Evolutionary conservation across 768 basidiomycete genomes (phyloP).

Genomic region (Suillus luteus): DNA sequence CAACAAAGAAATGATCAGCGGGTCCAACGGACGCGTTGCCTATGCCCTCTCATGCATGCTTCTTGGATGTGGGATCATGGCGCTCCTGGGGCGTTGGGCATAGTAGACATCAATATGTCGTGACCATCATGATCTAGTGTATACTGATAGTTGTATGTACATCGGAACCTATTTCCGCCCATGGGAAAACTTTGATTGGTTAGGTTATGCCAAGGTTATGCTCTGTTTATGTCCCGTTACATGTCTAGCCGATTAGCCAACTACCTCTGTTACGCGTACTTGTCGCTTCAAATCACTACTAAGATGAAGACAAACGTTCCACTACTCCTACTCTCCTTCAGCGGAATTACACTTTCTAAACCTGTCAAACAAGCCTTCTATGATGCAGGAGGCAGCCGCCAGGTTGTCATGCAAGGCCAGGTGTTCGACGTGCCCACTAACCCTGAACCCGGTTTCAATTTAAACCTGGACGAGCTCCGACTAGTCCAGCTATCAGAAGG

Average conservation of each 20-base stretch:
- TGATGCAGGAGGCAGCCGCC: slow-evolving; percentile 13
- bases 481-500: slow-evolving; percentile 72
- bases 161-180: not conserved
- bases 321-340: not conserved
- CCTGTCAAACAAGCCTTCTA: slow-evolving; percentile 5
- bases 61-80: slow-evolving; percentile 87
- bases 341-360: not conserved
- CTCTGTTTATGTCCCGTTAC: not conserved
- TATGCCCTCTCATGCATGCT: slow-evolving; percentile 81
- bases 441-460: slow-evolving; percentile 51
- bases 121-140: not conserved
- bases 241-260: not conserved
- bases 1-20: slow-evolving; percentile 81
- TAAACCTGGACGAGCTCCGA: slow-evolving; percentile 72
- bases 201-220: not conserved
- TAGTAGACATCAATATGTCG: slow-evolving; percentile 34
- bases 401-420: slow-evolving; percentile 32
- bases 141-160: not conserved
- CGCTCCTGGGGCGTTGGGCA: slow-evolving; percentile 88
- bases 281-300: not conserved
- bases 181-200: not conserved
- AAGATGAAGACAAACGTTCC: slow-evolving; percentile 1
- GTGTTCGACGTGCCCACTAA: slow-evolving; percentile 24
- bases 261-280: not conserved
- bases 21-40: slow-evolving; percentile 59